These are phyloP conservation scores for Cryptococcus jaspeensis DNA, from an alignment of 1,284 basidiomycete species.

Conservation along the genomic window DNA sequence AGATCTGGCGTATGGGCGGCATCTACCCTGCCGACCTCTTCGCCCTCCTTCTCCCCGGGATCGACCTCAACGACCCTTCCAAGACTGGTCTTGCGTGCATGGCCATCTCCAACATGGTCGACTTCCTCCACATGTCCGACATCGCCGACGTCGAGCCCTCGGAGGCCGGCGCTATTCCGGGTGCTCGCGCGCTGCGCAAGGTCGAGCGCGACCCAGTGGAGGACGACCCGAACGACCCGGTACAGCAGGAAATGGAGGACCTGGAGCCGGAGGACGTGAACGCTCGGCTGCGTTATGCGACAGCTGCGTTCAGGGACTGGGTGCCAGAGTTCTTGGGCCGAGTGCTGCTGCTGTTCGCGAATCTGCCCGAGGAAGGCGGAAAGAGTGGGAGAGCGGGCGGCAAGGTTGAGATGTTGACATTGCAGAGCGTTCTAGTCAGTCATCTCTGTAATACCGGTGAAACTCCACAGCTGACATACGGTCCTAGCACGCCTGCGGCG, in stretches of 20 bases:
- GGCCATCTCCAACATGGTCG: conserved; percentile 67
- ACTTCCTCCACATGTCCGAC: conserved; percentile 69
- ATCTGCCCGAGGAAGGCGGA: conserved; percentile 77
- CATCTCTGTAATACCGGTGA: neutral
- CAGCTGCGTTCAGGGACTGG: conserved; percentile 65
- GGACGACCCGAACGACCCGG: conserved; percentile 45
- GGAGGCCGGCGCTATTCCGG: conserved; percentile 5
- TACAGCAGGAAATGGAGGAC: conserved; percentile 39
- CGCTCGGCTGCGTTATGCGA: conserved; percentile 39
- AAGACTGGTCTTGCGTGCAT: conserved; percentile 64
- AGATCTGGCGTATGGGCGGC: conserved; percentile 72
- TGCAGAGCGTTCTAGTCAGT: conserved; percentile 38
- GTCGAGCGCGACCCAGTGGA: conserved; percentile 24
- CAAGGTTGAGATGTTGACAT: conserved; percentile 48
- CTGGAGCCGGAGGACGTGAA: conserved; percentile 42
- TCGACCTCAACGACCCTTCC: conserved; percentile 78
- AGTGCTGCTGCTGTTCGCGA: conserved; percentile 83
- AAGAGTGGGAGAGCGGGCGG: conserved; percentile 49
- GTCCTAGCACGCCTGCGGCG: conserved; percentile 47
- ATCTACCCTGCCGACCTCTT: conserved; percentile 86
- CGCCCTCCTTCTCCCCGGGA: conserved; percentile 76
- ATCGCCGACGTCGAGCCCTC: conserved; percentile 26
- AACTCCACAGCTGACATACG: neutral
- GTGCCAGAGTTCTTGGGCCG: conserved; percentile 81
- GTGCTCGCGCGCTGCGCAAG: conserved; percentile 31